These are phyloP conservation scores for Fraxinus americana DNA, from an alignment of 257 asterid genomes.

Conservation along the genomic window DNA sequence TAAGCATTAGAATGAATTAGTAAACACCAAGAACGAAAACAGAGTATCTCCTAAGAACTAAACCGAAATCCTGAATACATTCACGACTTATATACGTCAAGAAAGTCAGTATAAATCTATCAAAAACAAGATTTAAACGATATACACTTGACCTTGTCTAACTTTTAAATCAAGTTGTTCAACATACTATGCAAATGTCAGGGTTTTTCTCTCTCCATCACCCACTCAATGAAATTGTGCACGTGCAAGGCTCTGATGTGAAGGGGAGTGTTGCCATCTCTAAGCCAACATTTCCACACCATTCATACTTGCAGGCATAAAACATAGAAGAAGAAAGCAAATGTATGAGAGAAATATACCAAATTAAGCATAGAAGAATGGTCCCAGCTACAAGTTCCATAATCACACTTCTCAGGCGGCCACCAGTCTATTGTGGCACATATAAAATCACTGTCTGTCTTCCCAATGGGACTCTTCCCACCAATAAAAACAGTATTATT, in stretches of 20 bases:
- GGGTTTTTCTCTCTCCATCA: background rate
- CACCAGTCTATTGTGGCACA: constrained; percentile 72
- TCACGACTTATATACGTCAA: background rate
- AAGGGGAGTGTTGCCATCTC: background rate
- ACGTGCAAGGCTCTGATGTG: background rate
- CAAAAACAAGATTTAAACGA: background rate
- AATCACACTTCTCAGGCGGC: constrained; percentile 65
- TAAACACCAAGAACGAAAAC: background rate
- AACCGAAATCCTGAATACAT: background rate
- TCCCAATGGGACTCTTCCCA: constrained; percentile 44
- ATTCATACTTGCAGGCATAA: background rate
- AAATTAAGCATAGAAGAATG: constrained; percentile 34
- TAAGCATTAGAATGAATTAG: background rate
- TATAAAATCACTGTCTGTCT: constrained; percentile 47
- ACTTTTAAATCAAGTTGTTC: background rate
- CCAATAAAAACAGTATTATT: constrained; percentile 40
- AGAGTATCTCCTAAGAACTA: background rate
- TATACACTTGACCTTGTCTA: background rate
- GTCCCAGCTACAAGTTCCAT: constrained; percentile 67
- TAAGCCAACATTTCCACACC: background rate
- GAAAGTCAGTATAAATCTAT: background rate
- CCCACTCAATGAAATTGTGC: background rate
- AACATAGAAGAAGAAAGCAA: background rate
- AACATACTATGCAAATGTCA: background rate
- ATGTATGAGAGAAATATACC: background rate